Evolutionary conservation across 495 filamentous ascomycete species (phyloP), one percentile per base, ranked within the genome.

Genomic region (Tricharina praecox): DNA sequence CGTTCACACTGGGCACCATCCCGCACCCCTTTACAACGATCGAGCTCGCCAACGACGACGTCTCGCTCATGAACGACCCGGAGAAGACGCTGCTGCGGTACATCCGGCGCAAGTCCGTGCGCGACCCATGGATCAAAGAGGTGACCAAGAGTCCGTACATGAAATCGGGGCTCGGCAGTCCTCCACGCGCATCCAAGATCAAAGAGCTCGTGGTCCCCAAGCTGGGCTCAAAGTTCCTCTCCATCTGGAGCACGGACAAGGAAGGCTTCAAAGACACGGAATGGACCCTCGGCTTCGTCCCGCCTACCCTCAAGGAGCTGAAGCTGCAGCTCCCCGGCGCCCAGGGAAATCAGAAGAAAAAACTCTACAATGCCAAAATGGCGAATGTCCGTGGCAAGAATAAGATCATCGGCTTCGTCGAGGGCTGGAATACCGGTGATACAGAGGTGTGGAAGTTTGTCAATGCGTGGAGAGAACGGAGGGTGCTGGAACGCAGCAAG

Each of bases 361-460:
- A 79, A 13, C 59, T 47, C 42, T 54, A 56, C 50, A 49, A 56
- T 53, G 53, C 43, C 44, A 30, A 33, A 35, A 61, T 64, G 50
- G 48, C 58, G 38, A 58, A 33, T 32, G 50, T 52, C 9, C 52
- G 61, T 21, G 28, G 56, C 5, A 53, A 55, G 32, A 53, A 52
- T 23, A 56, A 53, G 40, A 64, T 85, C 23, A 68, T 71, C 33
- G 69, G 70, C 19, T 75, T 78, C 33, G 71, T 82, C 15, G 90
- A 95, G 69, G 80, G 82, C 50, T 97, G 90, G 90, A 93, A 88
- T 63, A 53, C 94, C 53, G 86, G 82, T 3, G 85, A 94, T 63
- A 81, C 82, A 7, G 90, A 97, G 65, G 83, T 80, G 2, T 97
- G 90, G 90, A 74, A 76, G 55, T 95, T 97, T 55, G 79, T 82